A percentile compares a stretch with the other conserved stretches of the same genome.
Conservation (phyloP, 331 rosid species). For the Malus hybrid region DNA sequence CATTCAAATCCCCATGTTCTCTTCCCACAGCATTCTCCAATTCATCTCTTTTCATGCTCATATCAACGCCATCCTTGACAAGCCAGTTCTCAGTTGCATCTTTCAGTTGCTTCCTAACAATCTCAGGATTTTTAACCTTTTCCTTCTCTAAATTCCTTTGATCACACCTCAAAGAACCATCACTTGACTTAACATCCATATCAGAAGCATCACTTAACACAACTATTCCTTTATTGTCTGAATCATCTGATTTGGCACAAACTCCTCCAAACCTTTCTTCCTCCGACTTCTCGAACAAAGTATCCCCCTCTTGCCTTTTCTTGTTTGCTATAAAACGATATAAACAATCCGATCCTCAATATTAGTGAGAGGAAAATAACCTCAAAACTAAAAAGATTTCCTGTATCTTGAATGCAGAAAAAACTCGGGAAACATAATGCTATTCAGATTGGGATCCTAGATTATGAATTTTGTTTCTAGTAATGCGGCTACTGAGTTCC, state of each 20-base stretch:
- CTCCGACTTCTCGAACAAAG: conserved; percentile 52
- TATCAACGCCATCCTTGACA: conserved; percentile 29
- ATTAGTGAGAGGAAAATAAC: background rate
- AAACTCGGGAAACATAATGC: background rate
- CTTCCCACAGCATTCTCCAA: conserved; percentile 30
- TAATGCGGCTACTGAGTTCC: background rate
- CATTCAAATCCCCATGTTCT: conserved; percentile 32
- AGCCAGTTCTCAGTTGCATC: conserved; percentile 26
- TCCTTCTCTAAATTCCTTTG: conserved; percentile 34
- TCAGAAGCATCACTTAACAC: conserved; percentile 44
- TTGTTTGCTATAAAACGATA: conserved; percentile 52
- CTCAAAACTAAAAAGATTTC: background rate
- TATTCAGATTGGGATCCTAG: background rate
- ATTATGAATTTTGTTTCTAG: background rate
- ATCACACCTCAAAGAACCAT: conserved; percentile 28
- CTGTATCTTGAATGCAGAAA: background rate
- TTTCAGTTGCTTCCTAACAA: conserved; percentile 20
- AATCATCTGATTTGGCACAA: conserved; percentile 39
- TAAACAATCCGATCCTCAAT: conserved; percentile 18
- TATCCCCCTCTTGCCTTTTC: conserved; percentile 48
- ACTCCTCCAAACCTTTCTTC: conserved; percentile 49
- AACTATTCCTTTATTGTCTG: conserved; percentile 40
- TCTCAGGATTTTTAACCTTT: conserved; percentile 23
- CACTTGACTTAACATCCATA: conserved; percentile 37
- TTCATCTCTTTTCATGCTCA: conserved; percentile 26